A percentile compares a stretch with the other conserved stretches of the same genome.
Conservation (phyloP, 305 asterid genomes). For the Fraxinus dipetala region DNA sequence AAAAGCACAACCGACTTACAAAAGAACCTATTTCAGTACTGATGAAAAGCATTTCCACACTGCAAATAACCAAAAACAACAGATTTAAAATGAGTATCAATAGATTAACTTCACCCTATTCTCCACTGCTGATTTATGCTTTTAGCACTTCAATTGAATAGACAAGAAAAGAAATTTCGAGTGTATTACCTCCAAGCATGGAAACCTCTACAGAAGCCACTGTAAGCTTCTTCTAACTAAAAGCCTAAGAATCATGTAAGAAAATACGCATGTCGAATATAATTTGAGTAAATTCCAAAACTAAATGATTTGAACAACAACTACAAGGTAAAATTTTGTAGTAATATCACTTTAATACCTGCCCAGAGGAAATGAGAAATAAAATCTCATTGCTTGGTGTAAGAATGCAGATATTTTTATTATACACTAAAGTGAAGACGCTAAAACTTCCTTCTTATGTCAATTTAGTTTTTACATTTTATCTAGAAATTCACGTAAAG, state of each 20-base stretch:
- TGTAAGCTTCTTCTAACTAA: not conserved
- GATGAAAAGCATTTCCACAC: not conserved
- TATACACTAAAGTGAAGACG: not conserved
- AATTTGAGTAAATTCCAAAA: not conserved
- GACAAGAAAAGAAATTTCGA: constrained; percentile 4
- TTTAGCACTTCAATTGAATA: constrained; percentile 1
- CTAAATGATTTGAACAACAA: not conserved
- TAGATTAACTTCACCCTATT: not conserved
- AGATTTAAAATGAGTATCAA: not conserved
- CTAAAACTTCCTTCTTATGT: not conserved
- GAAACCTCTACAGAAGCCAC: not conserved
- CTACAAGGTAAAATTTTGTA: not conserved
- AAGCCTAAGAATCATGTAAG: not conserved
- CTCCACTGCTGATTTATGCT: not conserved
- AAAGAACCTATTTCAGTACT: not conserved
- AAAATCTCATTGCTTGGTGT: not conserved
- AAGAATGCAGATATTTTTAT: not conserved
- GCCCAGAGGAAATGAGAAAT: not conserved
- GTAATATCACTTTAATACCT: not conserved
- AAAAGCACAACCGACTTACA: constrained; percentile 8
- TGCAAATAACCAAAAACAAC: not conserved
- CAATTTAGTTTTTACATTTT: not conserved
- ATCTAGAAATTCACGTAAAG: not conserved
- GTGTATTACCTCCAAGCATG: not conserved
- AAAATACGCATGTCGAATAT: not conserved